Percentiles rank a stretch among this genome's conserved stretches.
Conservation (phyloP, 495 filamentous ascomycete species). For the Penicillium cataractarum region DNA sequence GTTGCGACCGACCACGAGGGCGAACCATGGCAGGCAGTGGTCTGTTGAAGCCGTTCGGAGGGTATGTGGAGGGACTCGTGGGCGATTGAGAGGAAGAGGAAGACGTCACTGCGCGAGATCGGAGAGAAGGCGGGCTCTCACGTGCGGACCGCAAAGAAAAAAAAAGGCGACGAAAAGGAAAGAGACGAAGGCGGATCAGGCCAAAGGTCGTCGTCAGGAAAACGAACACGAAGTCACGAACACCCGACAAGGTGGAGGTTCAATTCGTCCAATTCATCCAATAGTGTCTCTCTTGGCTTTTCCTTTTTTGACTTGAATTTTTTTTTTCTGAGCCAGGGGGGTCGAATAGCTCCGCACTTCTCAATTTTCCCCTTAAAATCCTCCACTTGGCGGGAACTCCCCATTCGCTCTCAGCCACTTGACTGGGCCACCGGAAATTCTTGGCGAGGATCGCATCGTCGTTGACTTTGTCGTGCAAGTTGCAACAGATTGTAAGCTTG, state of each 20-base stretch:
- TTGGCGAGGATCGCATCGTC: neutral
- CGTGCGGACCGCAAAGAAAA: neutral
- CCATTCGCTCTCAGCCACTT: neutral
- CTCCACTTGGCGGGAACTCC: neutral
- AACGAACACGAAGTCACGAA: neutral
- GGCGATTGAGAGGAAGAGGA: neutral
- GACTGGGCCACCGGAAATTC: neutral
- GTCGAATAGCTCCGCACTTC: neutral
- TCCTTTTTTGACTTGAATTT: neutral
- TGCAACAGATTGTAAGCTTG: neutral
- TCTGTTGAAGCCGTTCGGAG: constrained; percentile 1
- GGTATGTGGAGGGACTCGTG: neutral
- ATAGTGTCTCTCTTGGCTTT: constrained; percentile 2
- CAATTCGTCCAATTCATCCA: neutral
- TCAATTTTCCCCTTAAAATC: neutral
- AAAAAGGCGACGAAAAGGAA: neutral
- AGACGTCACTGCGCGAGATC: constrained; percentile 10
- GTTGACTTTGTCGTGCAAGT: neutral
- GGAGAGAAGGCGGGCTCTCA: constrained; percentile 12
- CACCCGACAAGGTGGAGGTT: neutral
- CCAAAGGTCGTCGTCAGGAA: neutral
- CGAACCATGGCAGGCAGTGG: constrained; percentile 42
- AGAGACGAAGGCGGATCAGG: neutral
- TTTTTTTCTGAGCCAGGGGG: neutral
- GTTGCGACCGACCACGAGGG: constrained; percentile 50